phyloP scores from a whole-genome alignment of 2,329 filamentous ascomycete species.

The Pseudogymnoascus sp. region DNA sequence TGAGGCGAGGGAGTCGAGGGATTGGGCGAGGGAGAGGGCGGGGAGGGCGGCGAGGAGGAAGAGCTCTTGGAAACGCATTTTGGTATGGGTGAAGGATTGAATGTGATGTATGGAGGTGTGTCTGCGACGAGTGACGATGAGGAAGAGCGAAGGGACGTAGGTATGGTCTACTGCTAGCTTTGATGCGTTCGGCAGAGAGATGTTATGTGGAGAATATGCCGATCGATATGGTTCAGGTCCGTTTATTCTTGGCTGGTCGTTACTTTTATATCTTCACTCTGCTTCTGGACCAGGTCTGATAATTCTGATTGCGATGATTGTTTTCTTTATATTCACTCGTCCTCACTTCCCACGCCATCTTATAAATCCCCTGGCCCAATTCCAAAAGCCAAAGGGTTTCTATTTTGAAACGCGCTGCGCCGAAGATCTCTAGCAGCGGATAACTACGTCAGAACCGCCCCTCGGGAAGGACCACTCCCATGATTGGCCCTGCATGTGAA shows the following conservation, averaged over 20 bases:
- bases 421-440: not conserved
- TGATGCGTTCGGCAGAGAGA: not conserved
- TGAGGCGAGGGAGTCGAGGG: not conserved
- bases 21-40: not conserved
- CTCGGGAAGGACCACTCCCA: not conserved
- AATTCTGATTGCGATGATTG: not conserved
- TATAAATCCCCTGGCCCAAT: not conserved
- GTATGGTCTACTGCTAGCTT: not conserved
- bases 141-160: not conserved
- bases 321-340: not conserved
- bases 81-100: not conserved
- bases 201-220: not conserved
- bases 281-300: not conserved
- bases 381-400: not conserved
- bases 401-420: conserved; percentile 3
- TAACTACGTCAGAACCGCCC: not conserved
- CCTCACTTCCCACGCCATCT: not conserved
- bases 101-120: not conserved
- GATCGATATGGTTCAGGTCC: not conserved
- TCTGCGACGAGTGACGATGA: not conserved
- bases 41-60: not conserved
- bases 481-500: conserved; percentile 5
- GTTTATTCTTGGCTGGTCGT: not conserved
- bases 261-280: not conserved
- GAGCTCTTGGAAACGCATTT: not conserved